A percentile compares a stretch with the other conserved stretches of the same genome.
phyloP scores from a whole-genome alignment of 1,284 basidiomycete species.

The Ustilago esculenta region DNA sequence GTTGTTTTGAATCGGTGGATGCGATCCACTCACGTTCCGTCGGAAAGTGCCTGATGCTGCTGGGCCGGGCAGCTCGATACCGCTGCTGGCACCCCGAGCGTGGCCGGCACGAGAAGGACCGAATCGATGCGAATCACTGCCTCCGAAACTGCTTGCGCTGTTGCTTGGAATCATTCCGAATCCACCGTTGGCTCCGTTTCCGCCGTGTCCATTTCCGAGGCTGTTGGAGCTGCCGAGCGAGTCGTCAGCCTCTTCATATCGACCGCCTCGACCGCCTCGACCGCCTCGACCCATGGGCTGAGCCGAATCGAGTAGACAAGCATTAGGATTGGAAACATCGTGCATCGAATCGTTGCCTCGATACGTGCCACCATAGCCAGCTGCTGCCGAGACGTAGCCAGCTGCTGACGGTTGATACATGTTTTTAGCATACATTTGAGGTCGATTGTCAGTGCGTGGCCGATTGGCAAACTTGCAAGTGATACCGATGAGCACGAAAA shows the following conservation, averaged over 20 bases:
- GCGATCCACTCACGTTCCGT: conserved; percentile 42
- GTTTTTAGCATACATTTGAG: conserved; percentile 8
- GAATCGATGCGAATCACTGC: conserved; percentile 22
- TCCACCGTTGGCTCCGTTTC: conserved; percentile 9
- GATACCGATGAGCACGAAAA: conserved; percentile 42
- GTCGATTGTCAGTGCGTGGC: conserved; percentile 23
- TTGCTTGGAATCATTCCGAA: conserved; percentile 33
- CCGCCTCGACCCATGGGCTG: conserved; percentile 50
- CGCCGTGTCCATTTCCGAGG: neutral
- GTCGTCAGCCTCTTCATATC: conserved; percentile 32
- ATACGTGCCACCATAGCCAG: conserved; percentile 2
- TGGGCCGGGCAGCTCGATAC: conserved; percentile 43
- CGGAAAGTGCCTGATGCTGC: conserved; percentile 44
- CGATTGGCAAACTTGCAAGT: conserved; percentile 42
- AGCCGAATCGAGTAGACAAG: conserved; percentile 36
- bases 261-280: conserved; percentile 39
- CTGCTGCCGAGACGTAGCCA: conserved; percentile 37
- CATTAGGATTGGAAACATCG: conserved; percentile 38
- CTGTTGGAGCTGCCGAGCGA: conserved; percentile 35
- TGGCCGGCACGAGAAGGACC: conserved; percentile 23
- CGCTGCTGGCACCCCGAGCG: conserved; percentile 39
- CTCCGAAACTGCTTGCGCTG: conserved; percentile 32
- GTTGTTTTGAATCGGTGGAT: conserved; percentile 32
- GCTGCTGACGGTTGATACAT: conserved; percentile 53
- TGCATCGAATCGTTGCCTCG: conserved; percentile 22